These are phyloP conservation scores for Celoporthe dispersa DNA, from an alignment of 2,329 filamentous ascomycete genomes.

Conservation along the genomic window DNA sequence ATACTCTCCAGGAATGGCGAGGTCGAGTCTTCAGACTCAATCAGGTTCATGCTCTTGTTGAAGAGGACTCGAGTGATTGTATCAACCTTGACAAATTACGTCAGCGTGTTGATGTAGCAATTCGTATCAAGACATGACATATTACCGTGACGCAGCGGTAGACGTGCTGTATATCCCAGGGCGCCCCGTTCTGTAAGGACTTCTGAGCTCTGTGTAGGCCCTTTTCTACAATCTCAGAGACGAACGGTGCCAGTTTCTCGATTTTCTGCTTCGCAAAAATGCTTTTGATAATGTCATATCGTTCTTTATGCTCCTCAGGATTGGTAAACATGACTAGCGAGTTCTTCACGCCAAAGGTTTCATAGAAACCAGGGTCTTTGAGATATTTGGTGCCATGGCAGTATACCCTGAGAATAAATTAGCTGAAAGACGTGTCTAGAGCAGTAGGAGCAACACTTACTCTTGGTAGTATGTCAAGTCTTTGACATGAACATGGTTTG, in stretches of 20 bases:
- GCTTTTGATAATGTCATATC: not conserved
- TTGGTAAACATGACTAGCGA: not conserved
- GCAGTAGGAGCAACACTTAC: not conserved
- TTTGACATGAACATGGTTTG: not conserved
- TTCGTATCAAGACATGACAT: not conserved
- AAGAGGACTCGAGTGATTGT: conserved; percentile 5
- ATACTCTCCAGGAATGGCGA: not conserved
- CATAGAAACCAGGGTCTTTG: not conserved
- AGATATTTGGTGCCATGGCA: not conserved
- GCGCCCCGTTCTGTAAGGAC: not conserved
- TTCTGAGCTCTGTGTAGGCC: conserved; percentile 1
- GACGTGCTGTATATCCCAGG: not conserved
- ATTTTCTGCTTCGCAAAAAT: not conserved
- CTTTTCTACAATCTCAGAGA: not conserved
- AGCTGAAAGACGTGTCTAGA: not conserved
- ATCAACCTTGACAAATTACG: not conserved
- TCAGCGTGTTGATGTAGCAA: not conserved
- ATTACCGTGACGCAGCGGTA: not conserved
- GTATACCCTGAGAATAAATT: not conserved
- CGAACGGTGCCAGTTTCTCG: conserved; percentile 1
- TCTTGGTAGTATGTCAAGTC: not conserved
- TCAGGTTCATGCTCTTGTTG: conserved; percentile 9
- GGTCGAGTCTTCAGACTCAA: not conserved
- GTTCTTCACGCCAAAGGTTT: not conserved
- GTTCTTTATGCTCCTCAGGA: not conserved